Base-by-base conservation (phyloP, 2,329 filamentous ascomycete species). In the Fusarium devonianum region DNA sequence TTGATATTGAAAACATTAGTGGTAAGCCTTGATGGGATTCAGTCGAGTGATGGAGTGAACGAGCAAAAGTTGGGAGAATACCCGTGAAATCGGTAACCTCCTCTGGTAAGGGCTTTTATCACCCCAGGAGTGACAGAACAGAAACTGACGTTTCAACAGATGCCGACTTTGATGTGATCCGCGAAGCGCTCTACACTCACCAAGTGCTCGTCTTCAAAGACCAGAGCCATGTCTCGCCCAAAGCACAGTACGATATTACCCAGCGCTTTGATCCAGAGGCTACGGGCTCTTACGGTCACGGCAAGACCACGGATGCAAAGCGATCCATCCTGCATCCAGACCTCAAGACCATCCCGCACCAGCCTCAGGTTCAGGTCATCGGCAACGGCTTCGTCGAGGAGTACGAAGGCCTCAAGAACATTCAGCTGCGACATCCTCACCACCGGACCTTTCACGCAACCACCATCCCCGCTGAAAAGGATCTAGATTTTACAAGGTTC, bases 261-360 rank as follows among this genome's bases (percentile, higher is more conserved):
- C 84, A 82, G 39, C 82, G 82, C 45, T 92, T 92, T 70, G 89
- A 92, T 62, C 88, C 88, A 0, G 65, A 75, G 3, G 81, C 82
- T 5, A 78, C 79, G 2, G 78, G 78, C 11, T 80, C 79, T 11
- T 92, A 92, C 69, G 89, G 89, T 12, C 89, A 92, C 67, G 89
- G 88, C 66, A 89, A 88, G 71, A 89, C 87, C 0, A 75, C 90
- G 36, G 87, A 90, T 61, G 74, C 75, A 18, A 79, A 80, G 68
- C 80, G 78, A 38, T 82, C 77, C 45, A 84, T 92, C 62, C 78
- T 92, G 13, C 88, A 92, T 66, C 89, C 89, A 0, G 89, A 92
- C 62, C 78, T 92, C 13, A 91, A 92, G 74, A 92, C 89, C 0
- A 83, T 92, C 30, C 88, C 89, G 0, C 85, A 90, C 61, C 89